Evolutionary conservation across 805 yeast genomes (phyloP), one percentile per base, ranked within the genome.

Genomic region (Hanseniaspora opuntiae): DNA sequence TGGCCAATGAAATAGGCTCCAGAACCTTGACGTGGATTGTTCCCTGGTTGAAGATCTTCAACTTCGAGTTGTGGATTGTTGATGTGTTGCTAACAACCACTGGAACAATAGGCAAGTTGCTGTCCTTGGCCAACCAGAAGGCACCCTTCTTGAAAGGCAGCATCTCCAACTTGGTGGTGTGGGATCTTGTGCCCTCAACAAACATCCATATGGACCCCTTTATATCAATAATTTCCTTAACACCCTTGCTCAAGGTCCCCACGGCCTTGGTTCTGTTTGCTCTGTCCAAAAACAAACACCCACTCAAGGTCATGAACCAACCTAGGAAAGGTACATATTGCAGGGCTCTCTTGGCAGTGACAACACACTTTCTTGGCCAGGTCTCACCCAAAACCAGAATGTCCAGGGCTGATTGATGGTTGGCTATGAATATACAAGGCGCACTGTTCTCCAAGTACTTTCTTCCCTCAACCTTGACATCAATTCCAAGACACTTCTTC

Each of bases 131-230:
- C 63, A 93, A 75, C 68, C 93, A 97, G 80, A 93, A 93, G 0
- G 97, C 97, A 53, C 99, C 99, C 65, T 93, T 93, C 68, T 93
- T 93, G 71, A 93, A 87, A 0, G 95, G 95, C 48, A 87, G 74
- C 65, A 93, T 69, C 3, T 74, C 79, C 49, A 94, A 82, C 36
- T 74, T 74, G 24, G 77, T 68, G 11, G 84, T 69, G 58, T 82
- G 84, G 0, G 97, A 87, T 68, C 99, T 78, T 2, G 98, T 93
- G 28, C 99, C 99, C 68, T 93, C 99, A 25, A 97, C 96, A 74
- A 89, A 93, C 70, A 93, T 79, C 75, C 82, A 93, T 24, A 93
- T 74, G 16, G 84, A 86, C 60, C 89, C 81, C 62, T 80, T 78
- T 47, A 80, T 72, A 4, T 65, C 62, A 63, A 80, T 81, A 65